Percentiles rank a stretch among this genome's conserved stretches.
These are phyloP conservation scores for Pseudonectria buxi DNA, from an alignment of 2,329 filamentous ascomycete genomes.

Conservation along the genomic window DNA sequence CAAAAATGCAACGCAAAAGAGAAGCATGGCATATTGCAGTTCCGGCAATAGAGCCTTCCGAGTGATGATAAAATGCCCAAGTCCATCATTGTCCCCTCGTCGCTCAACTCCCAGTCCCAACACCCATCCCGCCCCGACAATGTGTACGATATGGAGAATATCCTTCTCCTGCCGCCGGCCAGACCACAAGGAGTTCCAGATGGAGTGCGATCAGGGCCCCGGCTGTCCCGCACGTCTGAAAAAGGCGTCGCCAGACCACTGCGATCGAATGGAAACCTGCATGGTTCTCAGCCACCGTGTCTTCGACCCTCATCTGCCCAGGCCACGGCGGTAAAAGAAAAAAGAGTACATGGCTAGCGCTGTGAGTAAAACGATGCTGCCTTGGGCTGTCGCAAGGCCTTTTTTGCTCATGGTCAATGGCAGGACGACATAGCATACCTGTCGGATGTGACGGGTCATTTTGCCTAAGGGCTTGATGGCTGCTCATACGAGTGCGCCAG, in stretches of 20 bases:
- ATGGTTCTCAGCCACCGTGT: conserved; percentile 5
- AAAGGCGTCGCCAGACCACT: conserved; percentile 3
- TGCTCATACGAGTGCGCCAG: too few relatives aligned
- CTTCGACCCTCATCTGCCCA: conserved; percentile 6
- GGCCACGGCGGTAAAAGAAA: conserved; percentile 1
- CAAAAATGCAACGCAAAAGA: too few relatives aligned
- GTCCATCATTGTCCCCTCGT: too few relatives aligned
- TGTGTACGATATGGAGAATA: conserved; percentile 6
- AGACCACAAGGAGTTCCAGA: conserved; percentile 4
- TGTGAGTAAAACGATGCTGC: background rate
- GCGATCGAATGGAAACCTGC: conserved; percentile 8
- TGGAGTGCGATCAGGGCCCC: conserved; percentile 3
- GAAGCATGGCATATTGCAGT: too few relatives aligned
- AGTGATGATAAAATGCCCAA: too few relatives aligned
- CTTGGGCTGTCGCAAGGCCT: too few relatives aligned
- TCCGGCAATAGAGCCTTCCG: too few relatives aligned
- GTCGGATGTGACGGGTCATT: too few relatives aligned
- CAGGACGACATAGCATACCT: too few relatives aligned
- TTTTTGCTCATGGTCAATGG: too few relatives aligned
- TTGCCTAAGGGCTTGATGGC: too few relatives aligned
- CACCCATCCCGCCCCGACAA: background rate
- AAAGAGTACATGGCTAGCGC: background rate
- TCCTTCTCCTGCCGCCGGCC: conserved; percentile 4
- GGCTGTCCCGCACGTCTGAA: conserved; percentile 7
- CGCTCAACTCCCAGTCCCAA: too few relatives aligned